Percentiles rank a stretch among this genome's conserved stretches.
Conservation (phyloP, 179 eudicot genomes). For the Drosera spatulata region DNA sequence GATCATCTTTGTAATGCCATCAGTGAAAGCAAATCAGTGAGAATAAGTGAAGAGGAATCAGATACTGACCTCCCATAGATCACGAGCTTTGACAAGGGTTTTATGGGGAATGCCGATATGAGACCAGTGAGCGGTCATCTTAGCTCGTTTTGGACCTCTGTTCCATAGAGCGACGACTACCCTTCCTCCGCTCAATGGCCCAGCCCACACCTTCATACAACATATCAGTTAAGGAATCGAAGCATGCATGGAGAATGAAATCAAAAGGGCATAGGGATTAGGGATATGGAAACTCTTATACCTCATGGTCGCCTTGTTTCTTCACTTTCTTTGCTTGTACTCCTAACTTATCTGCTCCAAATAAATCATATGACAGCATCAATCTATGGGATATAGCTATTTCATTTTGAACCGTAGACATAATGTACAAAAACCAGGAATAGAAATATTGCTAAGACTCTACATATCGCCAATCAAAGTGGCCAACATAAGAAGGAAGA, state of each 20-base stretch:
- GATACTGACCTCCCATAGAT: slow-evolving; percentile 51
- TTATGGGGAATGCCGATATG: slow-evolving; percentile 37
- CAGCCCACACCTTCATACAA: slow-evolving; percentile 56
- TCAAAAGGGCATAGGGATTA: neutral
- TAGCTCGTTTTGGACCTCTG: slow-evolving; percentile 32
- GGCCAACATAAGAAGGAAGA: neutral
- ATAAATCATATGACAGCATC: neutral
- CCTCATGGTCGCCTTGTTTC: slow-evolving; percentile 55
- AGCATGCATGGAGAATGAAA: neutral
- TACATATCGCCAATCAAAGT: neutral
- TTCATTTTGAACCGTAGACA: neutral
- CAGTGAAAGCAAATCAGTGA: neutral
- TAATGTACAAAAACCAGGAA: neutral
- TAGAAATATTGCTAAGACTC: too few relatives aligned
- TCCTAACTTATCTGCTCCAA: slow-evolving; percentile 48
- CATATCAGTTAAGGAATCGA: neutral
- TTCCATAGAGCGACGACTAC: slow-evolving; percentile 55
- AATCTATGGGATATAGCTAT: neutral
- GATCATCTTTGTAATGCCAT: neutral
- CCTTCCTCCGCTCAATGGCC: slow-evolving; percentile 31
- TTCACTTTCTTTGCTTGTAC: slow-evolving; percentile 55
- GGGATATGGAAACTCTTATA: slow-evolving; percentile 14
- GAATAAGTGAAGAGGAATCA: too few relatives aligned
- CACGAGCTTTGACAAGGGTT: slow-evolving; percentile 37
- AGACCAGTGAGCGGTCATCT: slow-evolving; percentile 48